Percentiles rank a stretch among this genome's conserved stretches.
phyloP scores from a whole-genome alignment of 1,284 basidiomycete species.

The Wallemia hederae region DNA sequence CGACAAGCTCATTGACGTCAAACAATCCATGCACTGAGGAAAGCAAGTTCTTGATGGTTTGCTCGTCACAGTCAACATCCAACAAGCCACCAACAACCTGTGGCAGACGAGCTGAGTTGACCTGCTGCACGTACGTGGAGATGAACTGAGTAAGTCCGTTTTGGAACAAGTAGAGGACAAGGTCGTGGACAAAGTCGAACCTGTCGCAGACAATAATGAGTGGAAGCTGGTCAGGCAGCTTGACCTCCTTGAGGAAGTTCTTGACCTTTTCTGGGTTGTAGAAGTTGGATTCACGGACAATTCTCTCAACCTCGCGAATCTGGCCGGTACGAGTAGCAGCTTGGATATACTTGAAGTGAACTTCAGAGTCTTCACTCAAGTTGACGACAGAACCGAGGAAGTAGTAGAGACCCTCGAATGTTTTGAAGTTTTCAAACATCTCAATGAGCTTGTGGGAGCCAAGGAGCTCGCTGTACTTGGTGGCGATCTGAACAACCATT shows the following conservation, averaged over 20 bases:
- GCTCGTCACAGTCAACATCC: slow-evolving; percentile 95
- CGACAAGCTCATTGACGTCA: slow-evolving; percentile 88
- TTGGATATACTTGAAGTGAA: slow-evolving; percentile 99
- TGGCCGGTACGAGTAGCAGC: slow-evolving; percentile 94
- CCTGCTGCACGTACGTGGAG: slow-evolving; percentile 94
- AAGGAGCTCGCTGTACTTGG: slow-evolving; percentile 94
- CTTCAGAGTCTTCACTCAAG: slow-evolving; percentile 79
- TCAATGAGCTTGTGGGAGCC: slow-evolving; percentile 93
- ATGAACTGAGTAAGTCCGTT: slow-evolving; percentile 92
- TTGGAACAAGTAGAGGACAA: slow-evolving; percentile 95
- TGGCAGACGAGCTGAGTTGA: slow-evolving; percentile 92
- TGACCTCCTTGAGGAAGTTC: slow-evolving; percentile 52
- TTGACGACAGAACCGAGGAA: slow-evolving; percentile 94
- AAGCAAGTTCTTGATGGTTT: slow-evolving; percentile 75
- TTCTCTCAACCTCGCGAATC: slow-evolving; percentile 93
- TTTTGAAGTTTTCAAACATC: slow-evolving; percentile 97
- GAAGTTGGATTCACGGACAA: slow-evolving; percentile 85
- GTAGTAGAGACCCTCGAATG: slow-evolving; percentile 92
- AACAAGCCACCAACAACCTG: slow-evolving; percentile 90
- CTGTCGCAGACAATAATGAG: slow-evolving; percentile 99
- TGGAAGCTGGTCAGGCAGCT: slow-evolving; percentile 82
- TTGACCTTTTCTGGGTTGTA: slow-evolving; percentile 99
- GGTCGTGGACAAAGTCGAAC: slow-evolving; percentile 97
- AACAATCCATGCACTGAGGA: slow-evolving; percentile 88
- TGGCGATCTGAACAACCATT: slow-evolving; percentile 89